Base-by-base conservation (phyloP, 2,329 filamentous ascomycete species). In the Pseudogymnoascus pannorum region DNA sequence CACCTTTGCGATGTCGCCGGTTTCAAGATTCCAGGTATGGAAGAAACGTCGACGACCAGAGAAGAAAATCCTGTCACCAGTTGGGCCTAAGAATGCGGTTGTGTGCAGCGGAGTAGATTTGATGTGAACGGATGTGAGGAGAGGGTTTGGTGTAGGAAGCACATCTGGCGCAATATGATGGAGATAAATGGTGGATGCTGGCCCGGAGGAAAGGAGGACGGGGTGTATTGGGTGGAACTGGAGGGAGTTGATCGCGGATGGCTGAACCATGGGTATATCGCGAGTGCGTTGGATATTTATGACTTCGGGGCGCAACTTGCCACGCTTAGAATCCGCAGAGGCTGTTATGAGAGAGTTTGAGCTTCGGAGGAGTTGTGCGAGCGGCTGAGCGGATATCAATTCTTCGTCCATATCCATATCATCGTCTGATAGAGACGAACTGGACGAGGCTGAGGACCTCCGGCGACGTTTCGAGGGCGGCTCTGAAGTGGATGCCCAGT, bases 151-250 rank as follows among this genome's bases (percentile, higher is more conserved):
- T 33, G 85, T 88, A 35, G 88, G 87, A 69, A 84, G 84, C 22
- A 87, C 88, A 59, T 83, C 84, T 44, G 88, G 89, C 38, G 88
- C 87, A 68, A 97, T 85, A 72, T 97, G 92, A 75, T 99, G 92
- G 51, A 99, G 82, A 73, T 89, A 92, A 60, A 97, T 81, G 4
- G 92, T 88, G 18, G 91, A 91, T 59, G 91, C 89, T 60, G 87
- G 88, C 63, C 92, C 94, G 11, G 92, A 91, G 22, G 94, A 96
- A 62, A 97, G 84, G 26, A 99, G 84, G 14, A 99, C 86, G 4
- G 94, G 91, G 71, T 92, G 88, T 67, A 86, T 81, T 29, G 93
- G 92, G 75, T 99, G 94, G 81, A 97, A 97, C 8, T 87, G 87
- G 35, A 99, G 83, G 42, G 88, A 91, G 40, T 87, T 88, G 67